phyloP scores from a whole-genome alignment of 371 early-diverging fungal genomes.

The Thermomucor indicae-seudaticae region DNA sequence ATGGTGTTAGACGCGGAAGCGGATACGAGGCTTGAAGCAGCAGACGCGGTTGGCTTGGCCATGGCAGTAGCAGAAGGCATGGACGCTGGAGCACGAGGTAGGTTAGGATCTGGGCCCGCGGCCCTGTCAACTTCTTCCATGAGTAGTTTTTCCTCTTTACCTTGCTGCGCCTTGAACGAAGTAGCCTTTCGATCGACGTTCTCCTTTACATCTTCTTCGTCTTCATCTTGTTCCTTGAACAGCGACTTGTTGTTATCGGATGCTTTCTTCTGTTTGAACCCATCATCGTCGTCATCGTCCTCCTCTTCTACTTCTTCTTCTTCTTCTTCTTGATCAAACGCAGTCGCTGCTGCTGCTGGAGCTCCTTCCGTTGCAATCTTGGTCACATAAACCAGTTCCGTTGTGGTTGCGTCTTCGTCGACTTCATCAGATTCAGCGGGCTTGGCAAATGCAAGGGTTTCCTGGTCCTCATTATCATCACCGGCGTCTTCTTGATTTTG shows the following conservation, averaged over 20 bases:
- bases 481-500: not conserved
- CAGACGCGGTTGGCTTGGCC: not conserved
- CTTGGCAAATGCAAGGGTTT: not conserved
- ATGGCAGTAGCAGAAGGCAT: constrained; percentile 5
- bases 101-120: not conserved
- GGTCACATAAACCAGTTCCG: not conserved
- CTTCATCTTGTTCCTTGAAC: constrained; percentile 2
- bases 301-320: constrained; percentile 16
- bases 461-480: not conserved
- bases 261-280: not conserved
- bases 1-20: constrained; percentile 2
- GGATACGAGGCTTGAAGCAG: not conserved
- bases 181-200: not conserved
- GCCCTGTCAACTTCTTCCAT: not conserved
- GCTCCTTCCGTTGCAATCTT: not conserved
- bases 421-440: constrained; percentile 14
- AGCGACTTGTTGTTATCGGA: not conserved
- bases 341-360: constrained; percentile 1
- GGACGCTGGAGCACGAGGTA: not conserved
- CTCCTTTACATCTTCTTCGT: constrained; percentile 1
- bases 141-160: not conserved
- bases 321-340: constrained; percentile 9
- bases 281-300: constrained; percentile 9
- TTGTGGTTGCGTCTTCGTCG: constrained; percentile 9
- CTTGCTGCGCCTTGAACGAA: not conserved